These are phyloP conservation scores for Carex arenaria DNA, from an alignment of 202 grass and related monocot genomes.

Conservation along the genomic window DNA sequence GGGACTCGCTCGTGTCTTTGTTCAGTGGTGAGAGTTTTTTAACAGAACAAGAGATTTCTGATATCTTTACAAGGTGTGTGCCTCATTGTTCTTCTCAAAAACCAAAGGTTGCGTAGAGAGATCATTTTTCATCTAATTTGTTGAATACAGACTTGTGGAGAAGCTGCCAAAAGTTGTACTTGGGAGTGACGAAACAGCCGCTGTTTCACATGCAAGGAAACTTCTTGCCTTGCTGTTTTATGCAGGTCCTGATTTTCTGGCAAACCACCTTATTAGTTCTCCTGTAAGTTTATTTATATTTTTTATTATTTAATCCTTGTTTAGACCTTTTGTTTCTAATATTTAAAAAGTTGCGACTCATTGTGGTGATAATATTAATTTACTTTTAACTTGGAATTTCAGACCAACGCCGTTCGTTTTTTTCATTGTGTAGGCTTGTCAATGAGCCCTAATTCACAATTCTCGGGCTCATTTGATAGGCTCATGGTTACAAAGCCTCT, in stretches of 20 bases:
- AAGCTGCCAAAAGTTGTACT: slow-evolving; percentile 67
- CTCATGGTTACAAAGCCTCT: slow-evolving; percentile 71
- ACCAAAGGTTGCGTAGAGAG: slow-evolving; percentile 19
- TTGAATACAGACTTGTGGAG: slow-evolving; percentile 63
- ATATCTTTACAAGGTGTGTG: slow-evolving; percentile 75
- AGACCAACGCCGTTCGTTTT: slow-evolving; percentile 60
- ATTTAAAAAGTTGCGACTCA: slow-evolving; percentile 7
- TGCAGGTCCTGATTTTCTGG: slow-evolving; percentile 77
- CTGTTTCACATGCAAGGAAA: slow-evolving; percentile 77
- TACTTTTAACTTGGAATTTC: slow-evolving; percentile 33
- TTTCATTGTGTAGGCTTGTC: slow-evolving; percentile 73
- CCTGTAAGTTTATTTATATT: slow-evolving; percentile 51
- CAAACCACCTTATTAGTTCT: slow-evolving; percentile 66
- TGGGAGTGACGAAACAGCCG: slow-evolving; percentile 70
- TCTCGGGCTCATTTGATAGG: slow-evolving; percentile 84
- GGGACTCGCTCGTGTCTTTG: slow-evolving; percentile 64
- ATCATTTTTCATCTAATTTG: slow-evolving; percentile 34
- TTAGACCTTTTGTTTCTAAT: slow-evolving; percentile 10
- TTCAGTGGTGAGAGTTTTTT: slow-evolving; percentile 56
- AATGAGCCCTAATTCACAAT: slow-evolving; percentile 75
- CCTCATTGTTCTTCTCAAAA: slow-evolving; percentile 28
- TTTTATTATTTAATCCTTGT: not conserved
- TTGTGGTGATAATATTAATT: slow-evolving; percentile 28
- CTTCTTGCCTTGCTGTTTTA: slow-evolving; percentile 74
- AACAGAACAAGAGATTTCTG: slow-evolving; percentile 71